Evolutionary conservation across 257 asterid species (phyloP).

Genomic region (Verbena officinalis): DNA sequence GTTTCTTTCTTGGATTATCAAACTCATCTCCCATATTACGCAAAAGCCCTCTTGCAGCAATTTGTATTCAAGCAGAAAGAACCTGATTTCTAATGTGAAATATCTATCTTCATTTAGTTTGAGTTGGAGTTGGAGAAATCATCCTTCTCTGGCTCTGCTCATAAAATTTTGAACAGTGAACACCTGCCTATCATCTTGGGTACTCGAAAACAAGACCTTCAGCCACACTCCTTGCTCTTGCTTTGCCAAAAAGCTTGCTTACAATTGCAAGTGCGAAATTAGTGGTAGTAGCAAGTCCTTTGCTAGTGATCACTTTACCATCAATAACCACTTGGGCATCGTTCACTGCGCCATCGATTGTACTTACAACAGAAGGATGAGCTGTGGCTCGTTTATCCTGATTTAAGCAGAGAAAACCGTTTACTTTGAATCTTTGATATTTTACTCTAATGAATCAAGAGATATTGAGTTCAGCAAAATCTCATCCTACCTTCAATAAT

Average conservation of each 20-base stretch:
- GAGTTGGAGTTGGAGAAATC: no score
- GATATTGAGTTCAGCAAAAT: conserved; percentile 2
- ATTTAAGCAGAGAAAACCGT: conserved; percentile 19
- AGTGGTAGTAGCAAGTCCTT: conserved; percentile 63
- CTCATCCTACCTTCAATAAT: conserved; percentile 59
- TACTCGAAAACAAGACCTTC: conserved; percentile 86
- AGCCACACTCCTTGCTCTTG: conserved; percentile 94
- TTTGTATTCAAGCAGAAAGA: conserved; percentile 9
- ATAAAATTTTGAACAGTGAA: no score
- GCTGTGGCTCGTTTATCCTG: conserved; percentile 75
- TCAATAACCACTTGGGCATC: conserved; percentile 73
- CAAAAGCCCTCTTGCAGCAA: background rate
- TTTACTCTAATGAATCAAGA: background rate
- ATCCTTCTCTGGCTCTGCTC: no score
- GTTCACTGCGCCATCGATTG: conserved; percentile 37
- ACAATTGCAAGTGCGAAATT: conserved; percentile 79
- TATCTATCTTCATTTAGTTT: background rate
- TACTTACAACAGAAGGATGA: conserved; percentile 53
- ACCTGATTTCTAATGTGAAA: background rate
- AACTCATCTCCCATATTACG: background rate
- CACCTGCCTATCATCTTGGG: conserved; percentile 34
- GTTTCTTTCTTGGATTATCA: background rate
- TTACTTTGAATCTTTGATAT: background rate
- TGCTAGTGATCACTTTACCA: conserved; percentile 76
- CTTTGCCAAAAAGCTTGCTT: conserved; percentile 75